phyloP scores from a whole-genome alignment of 371 early-diverging fungal species.

The Mortierella sp. region DNA sequence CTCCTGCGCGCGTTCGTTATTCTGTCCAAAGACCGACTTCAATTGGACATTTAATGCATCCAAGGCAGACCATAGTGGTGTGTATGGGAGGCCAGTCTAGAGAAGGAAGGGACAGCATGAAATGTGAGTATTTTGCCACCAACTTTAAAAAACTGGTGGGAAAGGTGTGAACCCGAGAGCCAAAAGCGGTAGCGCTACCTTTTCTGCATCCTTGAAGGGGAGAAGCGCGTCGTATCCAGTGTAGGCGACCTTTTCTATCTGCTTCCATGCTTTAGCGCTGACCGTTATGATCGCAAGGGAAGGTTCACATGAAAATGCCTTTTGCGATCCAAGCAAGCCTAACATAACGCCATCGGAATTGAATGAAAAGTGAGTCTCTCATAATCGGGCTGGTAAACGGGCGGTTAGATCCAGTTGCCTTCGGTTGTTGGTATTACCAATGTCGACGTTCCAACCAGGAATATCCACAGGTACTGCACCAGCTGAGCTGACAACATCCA shows the following conservation, averaged over 20 bases:
- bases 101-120: background rate
- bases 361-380: too few relatives aligned
- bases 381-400: too few relatives aligned
- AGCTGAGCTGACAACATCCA: constrained; percentile 45
- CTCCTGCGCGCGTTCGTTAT: constrained; percentile 9
- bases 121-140: too few relatives aligned
- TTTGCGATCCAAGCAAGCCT: constrained; percentile 47
- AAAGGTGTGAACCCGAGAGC: too few relatives aligned
- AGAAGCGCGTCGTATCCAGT: constrained; percentile 49
- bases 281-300: constrained; percentile 41
- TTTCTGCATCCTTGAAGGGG: constrained; percentile 25
- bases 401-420: too few relatives aligned
- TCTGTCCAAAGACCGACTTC: constrained; percentile 25
- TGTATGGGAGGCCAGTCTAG: constrained; percentile 41
- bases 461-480: constrained; percentile 43
- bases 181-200: constrained; percentile 15
- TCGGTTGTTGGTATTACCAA: constrained; percentile 17
- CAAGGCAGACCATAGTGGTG: constrained; percentile 48
- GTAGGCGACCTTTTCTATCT: constrained; percentile 48
- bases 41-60: constrained; percentile 41
- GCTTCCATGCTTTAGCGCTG: constrained; percentile 50
- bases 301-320: constrained; percentile 46
- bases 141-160: too few relatives aligned
- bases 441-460: constrained; percentile 47
- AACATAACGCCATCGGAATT: too few relatives aligned